phyloP scores from a whole-genome alignment of 345 rosid genomes.

The Garcia nutans region DNA sequence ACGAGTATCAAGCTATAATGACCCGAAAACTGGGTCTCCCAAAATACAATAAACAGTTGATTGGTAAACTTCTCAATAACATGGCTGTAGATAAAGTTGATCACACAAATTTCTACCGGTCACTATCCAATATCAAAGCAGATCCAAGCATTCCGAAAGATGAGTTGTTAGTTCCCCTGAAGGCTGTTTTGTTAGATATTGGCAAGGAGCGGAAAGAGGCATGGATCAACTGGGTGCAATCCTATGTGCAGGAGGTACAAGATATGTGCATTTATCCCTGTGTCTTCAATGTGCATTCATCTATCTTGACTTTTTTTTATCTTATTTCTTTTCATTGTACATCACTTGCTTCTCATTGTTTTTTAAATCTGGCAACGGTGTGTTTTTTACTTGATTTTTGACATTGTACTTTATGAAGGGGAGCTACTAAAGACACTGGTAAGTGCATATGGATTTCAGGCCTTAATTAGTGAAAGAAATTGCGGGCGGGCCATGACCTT shows the following conservation, averaged over 20 bases:
- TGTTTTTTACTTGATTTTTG: background rate
- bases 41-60: slow-evolving; percentile 84
- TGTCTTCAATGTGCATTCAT: background rate
- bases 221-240: slow-evolving; percentile 83
- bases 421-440: background rate
- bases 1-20: slow-evolving; percentile 91
- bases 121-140: slow-evolving; percentile 75
- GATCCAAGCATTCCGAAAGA: slow-evolving; percentile 56
- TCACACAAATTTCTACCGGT: slow-evolving; percentile 88
- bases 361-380: background rate
- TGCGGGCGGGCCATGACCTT: too few species aligned
- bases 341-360: background rate
- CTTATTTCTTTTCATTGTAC: background rate
- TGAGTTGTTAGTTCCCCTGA: slow-evolving; percentile 69
- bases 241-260: slow-evolving; percentile 86
- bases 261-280: background rate
- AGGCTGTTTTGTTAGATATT: slow-evolving; percentile 85
- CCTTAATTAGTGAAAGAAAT: too few species aligned
- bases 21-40: slow-evolving; percentile 85
- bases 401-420: background rate
- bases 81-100: slow-evolving; percentile 99
- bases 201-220: slow-evolving; percentile 96
- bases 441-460: too few species aligned
- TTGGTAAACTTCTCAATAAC: slow-evolving; percentile 76
- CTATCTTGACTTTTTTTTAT: background rate